Conservation (phyloP, 2,329 filamentous ascomycete genomes). For the Diaporthe humulicola region DNA sequence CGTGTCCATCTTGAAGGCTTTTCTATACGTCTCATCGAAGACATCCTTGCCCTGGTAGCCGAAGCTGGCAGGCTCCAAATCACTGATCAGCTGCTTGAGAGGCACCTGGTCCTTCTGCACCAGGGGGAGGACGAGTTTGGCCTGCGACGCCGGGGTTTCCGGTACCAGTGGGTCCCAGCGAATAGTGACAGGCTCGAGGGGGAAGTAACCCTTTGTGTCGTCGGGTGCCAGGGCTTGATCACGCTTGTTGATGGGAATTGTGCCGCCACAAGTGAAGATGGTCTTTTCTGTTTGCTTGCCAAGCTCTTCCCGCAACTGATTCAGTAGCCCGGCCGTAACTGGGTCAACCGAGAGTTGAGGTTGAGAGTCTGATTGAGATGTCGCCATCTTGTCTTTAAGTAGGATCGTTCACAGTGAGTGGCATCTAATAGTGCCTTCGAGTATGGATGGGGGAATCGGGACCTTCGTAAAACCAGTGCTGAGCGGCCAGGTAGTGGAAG, state of each 20-base stretch:
- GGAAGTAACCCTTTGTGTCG: neutral
- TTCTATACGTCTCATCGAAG: constrained; percentile 65
- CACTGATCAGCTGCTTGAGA: constrained; percentile 45
- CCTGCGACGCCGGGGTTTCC: neutral
- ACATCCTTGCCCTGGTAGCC: constrained; percentile 60
- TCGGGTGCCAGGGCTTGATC: neutral
- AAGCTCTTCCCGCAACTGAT: neutral
- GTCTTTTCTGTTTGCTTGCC: neutral
- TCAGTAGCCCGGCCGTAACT: neutral
- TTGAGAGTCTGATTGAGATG: neutral
- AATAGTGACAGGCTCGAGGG: constrained; percentile 35
- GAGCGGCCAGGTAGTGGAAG: neutral
- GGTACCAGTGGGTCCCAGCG: constrained; percentile 41
- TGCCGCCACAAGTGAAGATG: constrained; percentile 38
- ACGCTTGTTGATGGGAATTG: constrained; percentile 34
- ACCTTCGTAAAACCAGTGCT: neutral
- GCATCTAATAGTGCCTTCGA: neutral
- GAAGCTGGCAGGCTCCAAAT: constrained; percentile 62
- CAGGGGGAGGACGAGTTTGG: constrained; percentile 41
- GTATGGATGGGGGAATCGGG: neutral
- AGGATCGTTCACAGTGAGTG: neutral
- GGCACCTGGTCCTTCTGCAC: constrained; percentile 10
- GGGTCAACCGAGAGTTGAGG: neutral
- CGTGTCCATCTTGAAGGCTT: constrained; percentile 64
- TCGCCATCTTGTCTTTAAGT: neutral